Evolutionary conservation across 768 basidiomycete species (phyloP).

Genomic region (Clathrus columnatus): DNA sequence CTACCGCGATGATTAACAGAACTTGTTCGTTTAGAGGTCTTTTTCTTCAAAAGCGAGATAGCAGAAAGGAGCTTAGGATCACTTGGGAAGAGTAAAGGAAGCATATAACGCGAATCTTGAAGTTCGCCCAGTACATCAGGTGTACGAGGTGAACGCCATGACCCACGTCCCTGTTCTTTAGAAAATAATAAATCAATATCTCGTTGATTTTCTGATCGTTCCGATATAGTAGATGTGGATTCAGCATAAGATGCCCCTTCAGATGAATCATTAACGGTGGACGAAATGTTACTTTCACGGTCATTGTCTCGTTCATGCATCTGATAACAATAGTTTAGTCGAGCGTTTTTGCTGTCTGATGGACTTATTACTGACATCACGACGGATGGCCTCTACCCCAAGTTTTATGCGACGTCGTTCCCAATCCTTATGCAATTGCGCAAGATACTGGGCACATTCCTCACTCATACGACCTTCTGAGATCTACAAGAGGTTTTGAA

Average conservation of each 20-base stretch:
- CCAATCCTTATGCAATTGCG: slow-evolving; percentile 96
- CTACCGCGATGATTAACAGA: not conserved
- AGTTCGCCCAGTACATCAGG: slow-evolving; percentile 85
- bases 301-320: slow-evolving; percentile 63
- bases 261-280: slow-evolving; percentile 34
- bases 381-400: slow-evolving; percentile 76
- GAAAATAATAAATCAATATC: slow-evolving; percentile 79
- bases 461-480: slow-evolving; percentile 89
- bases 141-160: slow-evolving; percentile 72
- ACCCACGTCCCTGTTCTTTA: slow-evolving; percentile 46
- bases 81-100: slow-evolving; percentile 77
- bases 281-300: slow-evolving; percentile 50
- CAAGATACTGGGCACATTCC: slow-evolving; percentile 90
- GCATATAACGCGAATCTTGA: slow-evolving; percentile 88
- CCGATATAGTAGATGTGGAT: slow-evolving; percentile 22
- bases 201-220: slow-evolving; percentile 30
- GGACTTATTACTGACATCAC: slow-evolving; percentile 47
- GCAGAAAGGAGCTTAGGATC: slow-evolving; percentile 73
- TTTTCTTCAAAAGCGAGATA: slow-evolving; percentile 29
- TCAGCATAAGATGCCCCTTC: not conserved
- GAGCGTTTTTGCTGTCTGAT: not conserved
- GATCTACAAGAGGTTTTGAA: slow-evolving; percentile 63
- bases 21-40: not conserved
- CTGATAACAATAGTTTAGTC: slow-evolving; percentile 28
- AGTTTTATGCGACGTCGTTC: slow-evolving; percentile 83